These are phyloP conservation scores for Microthlaspi erraticum DNA, from an alignment of 345 rosid species.

Conservation along the genomic window DNA sequence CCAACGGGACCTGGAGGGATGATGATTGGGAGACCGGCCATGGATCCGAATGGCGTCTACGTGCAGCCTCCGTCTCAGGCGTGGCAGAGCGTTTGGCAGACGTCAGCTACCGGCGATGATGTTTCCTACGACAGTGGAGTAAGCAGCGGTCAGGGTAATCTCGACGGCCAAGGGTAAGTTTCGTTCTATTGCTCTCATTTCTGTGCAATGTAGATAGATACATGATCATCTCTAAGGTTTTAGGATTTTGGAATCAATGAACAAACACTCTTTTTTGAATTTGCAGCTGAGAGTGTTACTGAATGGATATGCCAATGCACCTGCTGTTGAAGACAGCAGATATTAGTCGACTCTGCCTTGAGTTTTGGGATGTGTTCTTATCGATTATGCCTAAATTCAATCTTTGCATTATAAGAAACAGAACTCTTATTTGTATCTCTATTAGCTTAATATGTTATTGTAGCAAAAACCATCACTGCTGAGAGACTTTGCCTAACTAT, in stretches of 20 bases:
- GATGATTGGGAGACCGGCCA: constrained; percentile 91
- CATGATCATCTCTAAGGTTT: constrained; percentile 21
- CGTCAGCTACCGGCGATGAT: constrained; percentile 62
- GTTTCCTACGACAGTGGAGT: constrained; percentile 72
- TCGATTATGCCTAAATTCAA: constrained; percentile 43
- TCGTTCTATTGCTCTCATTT: neutral
- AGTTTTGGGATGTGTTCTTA: constrained; percentile 46
- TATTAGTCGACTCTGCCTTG: constrained; percentile 46
- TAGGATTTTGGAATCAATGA: constrained; percentile 15
- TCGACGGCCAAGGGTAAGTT: constrained; percentile 59
- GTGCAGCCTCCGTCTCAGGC: constrained; percentile 93
- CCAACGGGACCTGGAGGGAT: constrained; percentile 77
- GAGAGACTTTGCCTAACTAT: constrained; percentile 50
- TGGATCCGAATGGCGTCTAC: constrained; percentile 74
- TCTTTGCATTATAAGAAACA: constrained; percentile 13
- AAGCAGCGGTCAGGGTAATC: constrained; percentile 72
- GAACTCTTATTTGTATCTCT: constrained; percentile 26
- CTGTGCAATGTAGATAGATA: constrained; percentile 19
- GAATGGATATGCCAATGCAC: constrained; percentile 35
- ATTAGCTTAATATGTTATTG: constrained; percentile 48
- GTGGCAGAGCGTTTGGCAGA: constrained; percentile 96
- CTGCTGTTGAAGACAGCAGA: constrained; percentile 45
- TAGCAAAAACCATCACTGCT: constrained; percentile 50
- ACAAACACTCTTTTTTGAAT: neutral
- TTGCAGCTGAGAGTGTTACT: constrained; percentile 48